phyloP scores from a whole-genome alignment of 192 early-diverging fungal genomes.

The Powellomyces hirtus region DNA sequence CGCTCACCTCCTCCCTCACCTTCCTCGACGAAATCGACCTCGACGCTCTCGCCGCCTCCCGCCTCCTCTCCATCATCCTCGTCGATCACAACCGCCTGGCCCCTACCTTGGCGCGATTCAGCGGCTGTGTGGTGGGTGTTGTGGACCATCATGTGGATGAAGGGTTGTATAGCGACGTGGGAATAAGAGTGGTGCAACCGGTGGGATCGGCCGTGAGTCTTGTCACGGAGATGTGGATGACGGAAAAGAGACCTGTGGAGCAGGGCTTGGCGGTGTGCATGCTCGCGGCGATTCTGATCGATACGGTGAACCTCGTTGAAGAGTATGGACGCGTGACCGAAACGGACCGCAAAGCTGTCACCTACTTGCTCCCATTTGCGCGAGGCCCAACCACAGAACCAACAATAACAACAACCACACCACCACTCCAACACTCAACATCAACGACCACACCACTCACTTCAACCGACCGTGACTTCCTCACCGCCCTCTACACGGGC shows the following conservation, averaged over 20 bases:
- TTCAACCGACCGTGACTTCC: background rate
- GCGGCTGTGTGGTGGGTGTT: constrained; percentile 47
- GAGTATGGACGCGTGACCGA: constrained; percentile 50
- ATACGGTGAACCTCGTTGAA: constrained; percentile 59
- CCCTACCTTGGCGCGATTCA: constrained; percentile 24
- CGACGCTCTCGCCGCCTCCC: constrained; percentile 36
- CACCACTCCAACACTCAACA: too few relatives aligned
- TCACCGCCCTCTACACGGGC: constrained; percentile 33
- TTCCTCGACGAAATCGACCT: constrained; percentile 46
- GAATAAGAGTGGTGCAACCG: constrained; percentile 50
- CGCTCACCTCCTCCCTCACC: background rate
- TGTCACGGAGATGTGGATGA: constrained; percentile 42
- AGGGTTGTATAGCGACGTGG: constrained; percentile 41
- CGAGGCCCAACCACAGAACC: background rate
- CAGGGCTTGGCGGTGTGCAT: constrained; percentile 43
- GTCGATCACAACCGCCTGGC: constrained; percentile 70
- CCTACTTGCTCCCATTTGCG: constrained; percentile 30
- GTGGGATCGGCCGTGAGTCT: constrained; percentile 62
- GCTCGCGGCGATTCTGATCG: constrained; percentile 66
- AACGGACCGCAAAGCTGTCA: constrained; percentile 39
- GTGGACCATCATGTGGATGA: constrained; percentile 76
- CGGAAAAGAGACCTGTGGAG: too few relatives aligned
- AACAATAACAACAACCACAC: background rate
- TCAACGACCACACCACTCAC: too few relatives aligned
- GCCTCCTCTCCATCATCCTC: constrained; percentile 43